Percentiles rank a stretch among this genome's conserved stretches.
Conservation (phyloP, 192 early-diverging fungal species). For the Coemansia sp. region DNA sequence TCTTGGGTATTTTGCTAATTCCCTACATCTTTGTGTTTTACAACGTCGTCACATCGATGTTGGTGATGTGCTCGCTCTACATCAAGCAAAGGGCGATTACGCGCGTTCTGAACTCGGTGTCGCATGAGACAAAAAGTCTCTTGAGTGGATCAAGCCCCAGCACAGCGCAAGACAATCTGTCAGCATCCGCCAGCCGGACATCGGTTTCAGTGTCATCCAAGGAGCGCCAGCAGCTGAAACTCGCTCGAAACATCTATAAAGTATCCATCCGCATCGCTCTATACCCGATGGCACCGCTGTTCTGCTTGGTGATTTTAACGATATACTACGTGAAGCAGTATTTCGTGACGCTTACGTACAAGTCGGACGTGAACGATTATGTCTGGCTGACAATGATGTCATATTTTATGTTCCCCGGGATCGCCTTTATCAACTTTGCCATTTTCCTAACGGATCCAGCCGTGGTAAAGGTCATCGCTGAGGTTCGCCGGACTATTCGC, state of each 20-base stretch:
- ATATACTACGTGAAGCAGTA: conserved; percentile 25
- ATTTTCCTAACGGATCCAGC: conserved; percentile 37
- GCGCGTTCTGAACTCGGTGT: conserved; percentile 9
- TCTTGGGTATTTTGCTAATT: conserved; percentile 14
- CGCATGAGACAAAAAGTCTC: not conserved
- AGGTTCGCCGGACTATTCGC: conserved; percentile 10
- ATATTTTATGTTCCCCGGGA: conserved; percentile 10
- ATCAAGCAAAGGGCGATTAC: conserved; percentile 21
- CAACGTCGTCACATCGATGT: conserved; percentile 25
- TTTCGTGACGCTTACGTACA: conserved; percentile 19
- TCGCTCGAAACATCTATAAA: conserved; percentile 29
- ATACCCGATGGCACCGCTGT: conserved; percentile 27
- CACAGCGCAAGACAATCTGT: not conserved
- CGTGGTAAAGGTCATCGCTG: conserved; percentile 15
- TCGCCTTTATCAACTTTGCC: conserved; percentile 25
- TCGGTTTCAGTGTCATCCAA: conserved; percentile 8
- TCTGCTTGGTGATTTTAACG: conserved; percentile 15
- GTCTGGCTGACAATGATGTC: not conserved
- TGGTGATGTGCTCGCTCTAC: conserved; percentile 28
- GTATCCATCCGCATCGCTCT: conserved; percentile 43
- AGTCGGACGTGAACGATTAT: conserved; percentile 6
- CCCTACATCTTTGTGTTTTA: conserved; percentile 32
- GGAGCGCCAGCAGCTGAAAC: conserved; percentile 23
- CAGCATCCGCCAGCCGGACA: not conserved
- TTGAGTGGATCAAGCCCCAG: conserved; percentile 4